A percentile compares a stretch with the other conserved stretches of the same genome.
phyloP scores from a whole-genome alignment of 2,329 filamentous ascomycete genomes.

The Claviceps fusiformis region DNA sequence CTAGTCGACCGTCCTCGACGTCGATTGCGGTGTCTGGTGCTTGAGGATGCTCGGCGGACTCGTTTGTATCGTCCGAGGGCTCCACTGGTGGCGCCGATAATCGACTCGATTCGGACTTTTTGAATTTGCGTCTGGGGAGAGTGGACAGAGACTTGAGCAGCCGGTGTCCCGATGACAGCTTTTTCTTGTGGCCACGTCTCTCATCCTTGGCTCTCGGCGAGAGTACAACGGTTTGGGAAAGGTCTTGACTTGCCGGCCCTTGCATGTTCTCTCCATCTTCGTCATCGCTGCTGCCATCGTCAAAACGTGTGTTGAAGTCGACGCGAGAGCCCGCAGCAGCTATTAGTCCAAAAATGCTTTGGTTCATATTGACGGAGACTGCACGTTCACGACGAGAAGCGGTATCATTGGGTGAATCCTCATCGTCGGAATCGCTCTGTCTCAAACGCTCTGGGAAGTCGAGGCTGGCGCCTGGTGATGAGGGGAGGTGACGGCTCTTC shows the following conservation, averaged over 20 bases:
- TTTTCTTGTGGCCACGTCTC: constrained; percentile 35
- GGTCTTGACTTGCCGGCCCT: constrained; percentile 29
- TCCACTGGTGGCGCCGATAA: constrained; percentile 24
- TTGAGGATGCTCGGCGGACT: constrained; percentile 12
- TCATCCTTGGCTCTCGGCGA: constrained; percentile 18
- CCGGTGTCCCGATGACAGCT: constrained; percentile 47
- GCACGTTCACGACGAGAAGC: constrained; percentile 29
- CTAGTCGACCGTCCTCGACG: constrained; percentile 33
- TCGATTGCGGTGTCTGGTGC: constrained; percentile 11
- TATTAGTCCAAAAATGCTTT: constrained; percentile 87
- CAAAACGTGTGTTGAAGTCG: constrained; percentile 71
- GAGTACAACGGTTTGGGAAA: constrained; percentile 30
- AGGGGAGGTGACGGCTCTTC: constrained; percentile 26
- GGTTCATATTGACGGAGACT: constrained; percentile 67
- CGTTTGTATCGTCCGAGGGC: constrained; percentile 14
- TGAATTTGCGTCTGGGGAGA: constrained; percentile 33
- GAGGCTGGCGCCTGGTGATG: constrained; percentile 16
- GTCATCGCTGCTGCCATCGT: constrained; percentile 68
- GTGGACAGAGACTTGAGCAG: constrained; percentile 52
- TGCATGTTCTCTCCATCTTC: constrained; percentile 43
- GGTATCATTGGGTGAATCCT: constrained; percentile 28
- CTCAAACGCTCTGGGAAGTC: constrained; percentile 41
- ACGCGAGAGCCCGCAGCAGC: constrained; percentile 73
- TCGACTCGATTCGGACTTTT: constrained; percentile 27
- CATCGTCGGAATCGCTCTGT: constrained; percentile 34